phyloP scores from a whole-genome alignment of 2,329 filamentous ascomycete species.

The Aspergillus cejpii region DNA sequence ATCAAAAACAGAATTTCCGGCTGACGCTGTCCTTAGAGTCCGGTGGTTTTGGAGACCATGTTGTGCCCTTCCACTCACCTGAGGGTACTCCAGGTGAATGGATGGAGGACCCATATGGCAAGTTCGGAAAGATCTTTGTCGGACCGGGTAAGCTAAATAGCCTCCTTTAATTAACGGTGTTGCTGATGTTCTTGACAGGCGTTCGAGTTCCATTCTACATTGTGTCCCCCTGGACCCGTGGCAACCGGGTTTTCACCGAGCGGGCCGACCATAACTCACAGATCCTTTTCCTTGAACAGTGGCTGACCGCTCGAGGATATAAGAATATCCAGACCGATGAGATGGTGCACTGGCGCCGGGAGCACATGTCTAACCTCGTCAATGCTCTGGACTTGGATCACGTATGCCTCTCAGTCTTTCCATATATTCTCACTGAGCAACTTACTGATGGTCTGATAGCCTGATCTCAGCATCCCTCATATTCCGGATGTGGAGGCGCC shows the following conservation, averaged over 20 bases:
- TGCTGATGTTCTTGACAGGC: conserved; percentile 20
- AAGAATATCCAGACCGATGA: conserved; percentile 36
- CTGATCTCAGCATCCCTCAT: conserved; percentile 45
- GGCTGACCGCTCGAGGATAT: conserved; percentile 43
- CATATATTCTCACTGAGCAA: neutral
- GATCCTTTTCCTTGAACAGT: conserved; percentile 50
- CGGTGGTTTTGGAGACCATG: conserved; percentile 52
- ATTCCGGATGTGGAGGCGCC: conserved; percentile 44
- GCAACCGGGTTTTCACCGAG: conserved; percentile 50
- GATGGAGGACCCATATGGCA: conserved; percentile 43
- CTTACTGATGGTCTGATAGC: conserved; percentile 22
- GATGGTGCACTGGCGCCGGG: conserved; percentile 44
- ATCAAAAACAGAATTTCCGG: neutral
- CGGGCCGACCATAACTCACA: conserved; percentile 52
- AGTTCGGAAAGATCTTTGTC: conserved; percentile 40
- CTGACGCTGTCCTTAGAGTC: conserved; percentile 36
- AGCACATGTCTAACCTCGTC: conserved; percentile 46
- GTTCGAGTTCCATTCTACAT: conserved; percentile 52
- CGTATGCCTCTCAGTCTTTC: conserved; percentile 14
- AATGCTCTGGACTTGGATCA: conserved; percentile 44
- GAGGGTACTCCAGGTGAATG: conserved; percentile 48
- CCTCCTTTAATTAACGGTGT: neutral
- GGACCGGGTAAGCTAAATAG: conserved; percentile 34
- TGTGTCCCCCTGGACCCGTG: conserved; percentile 51
- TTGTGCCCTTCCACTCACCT: conserved; percentile 47